A percentile compares a stretch with the other conserved stretches of the same genome.
These are phyloP conservation scores for Capsicum pubescens DNA, from an alignment of 257 asterid genomes.

Conservation along the genomic window DNA sequence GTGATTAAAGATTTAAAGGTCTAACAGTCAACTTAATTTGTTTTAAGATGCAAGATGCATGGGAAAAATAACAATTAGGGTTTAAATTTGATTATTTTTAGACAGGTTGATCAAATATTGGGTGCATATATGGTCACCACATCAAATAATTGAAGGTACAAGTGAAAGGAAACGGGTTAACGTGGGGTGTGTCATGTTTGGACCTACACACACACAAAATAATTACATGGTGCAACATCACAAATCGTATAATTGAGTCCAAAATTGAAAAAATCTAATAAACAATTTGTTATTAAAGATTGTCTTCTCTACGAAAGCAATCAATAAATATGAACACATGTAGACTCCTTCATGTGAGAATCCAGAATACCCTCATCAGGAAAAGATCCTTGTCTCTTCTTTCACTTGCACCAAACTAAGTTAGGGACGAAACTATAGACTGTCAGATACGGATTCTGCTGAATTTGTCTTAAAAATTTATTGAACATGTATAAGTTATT, in stretches of 20 bases:
- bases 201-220: not conserved
- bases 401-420: not conserved
- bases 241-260: conserved; percentile 6
- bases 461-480: too few relatives aligned
- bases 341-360: not conserved
- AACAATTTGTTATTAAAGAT: conserved; percentile 4
- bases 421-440: not conserved
- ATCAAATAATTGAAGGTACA: conserved; percentile 20
- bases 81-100: not conserved
- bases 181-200: not conserved
- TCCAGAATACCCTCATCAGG: not conserved
- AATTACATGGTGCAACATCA: conserved; percentile 1
- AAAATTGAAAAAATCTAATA: conserved; percentile 5
- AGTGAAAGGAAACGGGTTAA: not conserved
- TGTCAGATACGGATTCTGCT: too few relatives aligned
- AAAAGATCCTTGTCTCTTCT: not conserved
- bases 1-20: conserved; percentile 12
- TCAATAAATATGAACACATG: not conserved
- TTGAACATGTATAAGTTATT: too few relatives aligned
- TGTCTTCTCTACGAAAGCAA: conserved; percentile 6
- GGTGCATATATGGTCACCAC: not conserved
- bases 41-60: not conserved
- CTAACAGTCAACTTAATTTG: not conserved
- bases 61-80: not conserved
- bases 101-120: not conserved